These are phyloP conservation scores for Ambrosia trifida DNA, from an alignment of 129 eudicot genomes.

Conservation along the genomic window DNA sequence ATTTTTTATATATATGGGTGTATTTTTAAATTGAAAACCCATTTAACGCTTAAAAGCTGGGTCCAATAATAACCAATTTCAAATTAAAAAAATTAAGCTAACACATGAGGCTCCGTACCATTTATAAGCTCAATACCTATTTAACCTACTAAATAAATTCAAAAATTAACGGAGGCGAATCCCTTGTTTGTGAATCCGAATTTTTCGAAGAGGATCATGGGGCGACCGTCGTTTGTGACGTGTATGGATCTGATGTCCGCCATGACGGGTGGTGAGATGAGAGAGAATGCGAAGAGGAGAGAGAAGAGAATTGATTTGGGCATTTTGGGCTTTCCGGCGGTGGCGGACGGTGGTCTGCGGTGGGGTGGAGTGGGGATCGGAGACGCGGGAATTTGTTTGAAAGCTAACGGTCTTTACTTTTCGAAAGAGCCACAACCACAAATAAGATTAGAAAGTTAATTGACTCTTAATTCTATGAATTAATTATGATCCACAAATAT, in stretches of 20 bases:
- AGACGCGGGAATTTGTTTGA: conserved; percentile 28
- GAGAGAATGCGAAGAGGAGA: conserved; percentile 14
- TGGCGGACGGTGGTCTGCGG: conserved; percentile 14
- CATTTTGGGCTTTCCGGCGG: conserved; percentile 30
- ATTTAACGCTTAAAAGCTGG: too few relatives aligned
- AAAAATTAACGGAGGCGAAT: conserved; percentile 28
- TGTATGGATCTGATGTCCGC: conserved; percentile 36
- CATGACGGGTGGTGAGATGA: conserved; percentile 24
- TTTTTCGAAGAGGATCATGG: conserved; percentile 29
- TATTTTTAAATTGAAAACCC: too few relatives aligned
- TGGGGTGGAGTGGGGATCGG: conserved; percentile 19
- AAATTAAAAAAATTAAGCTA: too few relatives aligned
- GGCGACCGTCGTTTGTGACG: conserved; percentile 26
- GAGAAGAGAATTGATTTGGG: not conserved
- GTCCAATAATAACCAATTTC: too few relatives aligned
- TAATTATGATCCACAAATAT: not conserved
- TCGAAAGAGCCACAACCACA: too few relatives aligned
- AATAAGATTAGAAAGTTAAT: conserved; percentile 19
- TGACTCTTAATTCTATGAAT: not conserved
- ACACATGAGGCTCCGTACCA: too few relatives aligned
- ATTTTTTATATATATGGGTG: too few relatives aligned
- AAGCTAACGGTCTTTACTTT: not conserved
- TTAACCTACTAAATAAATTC: too few relatives aligned
- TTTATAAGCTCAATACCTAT: too few relatives aligned
- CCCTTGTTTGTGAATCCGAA: conserved; percentile 38